phyloP scores from a whole-genome alignment of 1,284 basidiomycete species.

The Ustilago tritici region DNA sequence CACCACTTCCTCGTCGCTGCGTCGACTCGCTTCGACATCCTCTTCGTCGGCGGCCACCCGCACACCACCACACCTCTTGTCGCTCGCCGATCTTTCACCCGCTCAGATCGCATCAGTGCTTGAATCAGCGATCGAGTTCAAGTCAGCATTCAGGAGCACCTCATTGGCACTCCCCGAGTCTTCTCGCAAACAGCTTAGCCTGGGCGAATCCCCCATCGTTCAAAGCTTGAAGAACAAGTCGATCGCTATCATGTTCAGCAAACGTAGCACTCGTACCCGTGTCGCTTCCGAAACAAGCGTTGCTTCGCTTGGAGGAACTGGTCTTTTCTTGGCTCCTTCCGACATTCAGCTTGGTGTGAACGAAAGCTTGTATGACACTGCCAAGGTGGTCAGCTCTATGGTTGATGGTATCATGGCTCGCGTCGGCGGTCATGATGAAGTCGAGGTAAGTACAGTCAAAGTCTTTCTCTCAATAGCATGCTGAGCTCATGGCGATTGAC shows the following conservation, averaged over 20 bases:
- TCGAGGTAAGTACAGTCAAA: conserved; percentile 73
- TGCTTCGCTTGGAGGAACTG: conserved; percentile 75
- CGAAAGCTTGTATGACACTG: conserved; percentile 86
- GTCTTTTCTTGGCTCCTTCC: conserved; percentile 88
- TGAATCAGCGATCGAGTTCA: conserved; percentile 76
- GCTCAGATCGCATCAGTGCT: conserved; percentile 79
- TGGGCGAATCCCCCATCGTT: conserved; percentile 43
- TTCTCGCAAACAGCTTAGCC: conserved; percentile 41
- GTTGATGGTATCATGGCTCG: conserved; percentile 96
- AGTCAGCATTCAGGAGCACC: conserved; percentile 74
- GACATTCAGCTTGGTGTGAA: conserved; percentile 98
- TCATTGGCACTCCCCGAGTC: conserved; percentile 64
- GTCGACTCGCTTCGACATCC: conserved; percentile 38
- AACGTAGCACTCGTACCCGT: conserved; percentile 92
- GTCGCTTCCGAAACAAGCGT: conserved; percentile 82
- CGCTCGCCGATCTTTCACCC: conserved; percentile 82
- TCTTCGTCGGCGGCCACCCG: conserved; percentile 15
- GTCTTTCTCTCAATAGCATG: neutral
- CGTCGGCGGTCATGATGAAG: conserved; percentile 89
- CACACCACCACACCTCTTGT: conserved; percentile 74
- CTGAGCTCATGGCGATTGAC: neutral
- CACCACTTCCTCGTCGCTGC: conserved; percentile 11
- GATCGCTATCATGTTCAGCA: conserved; percentile 89
- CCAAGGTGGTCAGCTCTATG: conserved; percentile 87
- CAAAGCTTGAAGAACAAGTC: conserved; percentile 81